phyloP scores from a whole-genome alignment of 2,329 filamentous ascomycete genomes.

The Phaeophleospora eucalypticola region DNA sequence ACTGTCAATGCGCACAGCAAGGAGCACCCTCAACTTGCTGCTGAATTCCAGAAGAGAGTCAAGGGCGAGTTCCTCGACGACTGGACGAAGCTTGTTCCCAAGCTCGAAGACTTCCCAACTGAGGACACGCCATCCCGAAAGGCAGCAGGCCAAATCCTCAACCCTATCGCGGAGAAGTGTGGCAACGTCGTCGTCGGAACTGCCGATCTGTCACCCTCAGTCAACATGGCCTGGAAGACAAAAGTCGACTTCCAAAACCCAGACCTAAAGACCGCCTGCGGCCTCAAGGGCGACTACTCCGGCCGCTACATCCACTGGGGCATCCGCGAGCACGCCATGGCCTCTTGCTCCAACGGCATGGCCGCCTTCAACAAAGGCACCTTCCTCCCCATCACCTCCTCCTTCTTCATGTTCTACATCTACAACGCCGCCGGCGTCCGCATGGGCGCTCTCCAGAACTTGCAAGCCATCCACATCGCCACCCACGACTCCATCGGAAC shows the following conservation, averaged over 20 bases:
- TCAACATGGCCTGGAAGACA: slow-evolving; percentile 39
- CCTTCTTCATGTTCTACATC: slow-evolving; percentile 41
- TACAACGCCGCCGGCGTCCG: slow-evolving; percentile 36
- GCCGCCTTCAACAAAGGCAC: slow-evolving; percentile 36
- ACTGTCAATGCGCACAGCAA: slow-evolving; percentile 43
- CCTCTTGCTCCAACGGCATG: slow-evolving; percentile 44
- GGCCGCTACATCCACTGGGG: slow-evolving; percentile 55
- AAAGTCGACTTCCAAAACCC: slow-evolving; percentile 50
- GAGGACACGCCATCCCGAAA: slow-evolving; percentile 49
- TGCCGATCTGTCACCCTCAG: slow-evolving; percentile 36
- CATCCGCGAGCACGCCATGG: slow-evolving; percentile 61
- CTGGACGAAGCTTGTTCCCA: slow-evolving; percentile 50
- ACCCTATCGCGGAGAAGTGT: slow-evolving; percentile 32
- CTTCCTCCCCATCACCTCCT: slow-evolving; percentile 36
- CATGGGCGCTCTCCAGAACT: slow-evolving; percentile 36
- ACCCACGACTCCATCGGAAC: slow-evolving; percentile 38
- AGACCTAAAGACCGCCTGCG: slow-evolving; percentile 34
- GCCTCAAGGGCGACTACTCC: slow-evolving; percentile 52
- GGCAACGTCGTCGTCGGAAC: slow-evolving; percentile 36
- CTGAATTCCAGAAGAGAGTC: slow-evolving; percentile 47
- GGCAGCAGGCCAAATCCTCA: slow-evolving; percentile 45
- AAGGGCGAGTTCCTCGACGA: slow-evolving; percentile 46
- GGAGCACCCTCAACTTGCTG: slow-evolving; percentile 48
- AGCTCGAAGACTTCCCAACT: slow-evolving; percentile 43
- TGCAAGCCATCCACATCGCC: slow-evolving; percentile 37